Percentiles rank a stretch among this genome's conserved stretches.
Conservation (phyloP, 139 green algal genomes). For the Zygnema cylindricum region DNA sequence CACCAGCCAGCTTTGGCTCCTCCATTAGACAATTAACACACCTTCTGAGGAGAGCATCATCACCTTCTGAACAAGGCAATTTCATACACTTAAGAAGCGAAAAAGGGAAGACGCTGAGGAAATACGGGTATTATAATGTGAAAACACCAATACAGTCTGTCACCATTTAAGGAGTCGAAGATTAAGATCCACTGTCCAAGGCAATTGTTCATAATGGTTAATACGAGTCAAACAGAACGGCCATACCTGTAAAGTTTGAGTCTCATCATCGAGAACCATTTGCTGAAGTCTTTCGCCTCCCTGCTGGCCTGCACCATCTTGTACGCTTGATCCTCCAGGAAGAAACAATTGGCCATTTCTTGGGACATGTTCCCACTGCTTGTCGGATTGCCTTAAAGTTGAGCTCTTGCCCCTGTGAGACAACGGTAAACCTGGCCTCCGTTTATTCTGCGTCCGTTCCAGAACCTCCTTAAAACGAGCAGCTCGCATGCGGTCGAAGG, state of each 20-base stretch:
- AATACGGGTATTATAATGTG: too few relatives aligned
- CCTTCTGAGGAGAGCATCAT: too few relatives aligned
- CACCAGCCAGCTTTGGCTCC: too few relatives aligned
- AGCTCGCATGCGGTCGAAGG: slow-evolving; percentile 75
- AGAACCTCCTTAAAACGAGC: slow-evolving; percentile 71
- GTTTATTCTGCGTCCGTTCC: slow-evolving; percentile 9
- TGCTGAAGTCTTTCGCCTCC: background rate
- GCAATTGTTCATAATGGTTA: too few relatives aligned
- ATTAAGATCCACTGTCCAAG: too few relatives aligned
- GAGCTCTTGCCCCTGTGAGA: background rate
- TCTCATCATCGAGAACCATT: slow-evolving; percentile 36
- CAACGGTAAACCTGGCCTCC: background rate
- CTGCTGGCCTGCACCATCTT: background rate
- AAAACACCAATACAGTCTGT: too few relatives aligned
- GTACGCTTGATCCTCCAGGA: background rate
- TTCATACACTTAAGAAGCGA: too few relatives aligned
- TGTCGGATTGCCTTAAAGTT: slow-evolving; percentile 29
- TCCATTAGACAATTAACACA: too few relatives aligned
- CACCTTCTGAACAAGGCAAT: too few relatives aligned
- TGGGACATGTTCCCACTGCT: too few relatives aligned
- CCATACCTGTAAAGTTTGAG: slow-evolving; percentile 34
- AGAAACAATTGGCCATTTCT: background rate
- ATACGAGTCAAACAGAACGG: slow-evolving; percentile 21
- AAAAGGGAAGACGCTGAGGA: too few relatives aligned
- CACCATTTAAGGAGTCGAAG: too few relatives aligned